Conservation (phyloP, 2,329 filamentous ascomycete genomes). For the Fusarium sp. region DNA sequence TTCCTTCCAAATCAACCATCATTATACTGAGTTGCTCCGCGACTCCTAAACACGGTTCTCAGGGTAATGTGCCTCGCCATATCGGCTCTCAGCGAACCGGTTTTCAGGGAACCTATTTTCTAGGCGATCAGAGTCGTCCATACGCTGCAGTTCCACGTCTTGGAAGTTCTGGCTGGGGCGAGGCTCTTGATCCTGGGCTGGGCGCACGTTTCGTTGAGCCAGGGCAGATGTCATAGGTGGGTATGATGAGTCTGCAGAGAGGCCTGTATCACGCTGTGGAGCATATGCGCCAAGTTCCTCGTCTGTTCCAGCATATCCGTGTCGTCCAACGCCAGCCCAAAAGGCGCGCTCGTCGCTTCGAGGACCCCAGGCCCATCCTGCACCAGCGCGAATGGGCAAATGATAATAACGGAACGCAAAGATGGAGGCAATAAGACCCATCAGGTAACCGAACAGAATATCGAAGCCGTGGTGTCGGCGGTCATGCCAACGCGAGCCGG, state of each 20-base stretch:
- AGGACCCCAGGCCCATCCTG: conserved; percentile 91
- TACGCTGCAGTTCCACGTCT: conserved; percentile 51
- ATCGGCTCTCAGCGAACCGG: conserved; percentile 16
- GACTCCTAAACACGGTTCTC: conserved; percentile 14
- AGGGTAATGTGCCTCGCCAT: conserved; percentile 18
- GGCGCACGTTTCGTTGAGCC: conserved; percentile 39
- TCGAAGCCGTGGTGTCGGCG: conserved; percentile 95
- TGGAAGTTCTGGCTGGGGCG: conserved; percentile 45
- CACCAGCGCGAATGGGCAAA: conserved; percentile 77
- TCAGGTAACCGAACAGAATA: conserved; percentile 84
- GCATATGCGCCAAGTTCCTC: conserved; percentile 39
- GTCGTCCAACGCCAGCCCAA: conserved; percentile 77
- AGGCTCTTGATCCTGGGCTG: conserved; percentile 22
- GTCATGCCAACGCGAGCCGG: conserved; percentile 88
- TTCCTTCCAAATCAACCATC: background rate
- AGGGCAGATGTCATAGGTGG: conserved; percentile 42
- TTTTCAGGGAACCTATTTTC: conserved; percentile 32
- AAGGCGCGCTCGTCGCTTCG: conserved; percentile 80
- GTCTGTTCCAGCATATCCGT: conserved; percentile 65
- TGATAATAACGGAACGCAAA: conserved; percentile 90
- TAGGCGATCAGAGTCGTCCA: conserved; percentile 32
- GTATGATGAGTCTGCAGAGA: conserved; percentile 48
- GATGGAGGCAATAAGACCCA: conserved; percentile 78
- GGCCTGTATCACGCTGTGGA: conserved; percentile 38
- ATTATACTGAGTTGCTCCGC: background rate